Evolutionary conservation across 1,139 yeast genomes (phyloP).

Genomic region (Saccharomyces pastorianus): DNA sequence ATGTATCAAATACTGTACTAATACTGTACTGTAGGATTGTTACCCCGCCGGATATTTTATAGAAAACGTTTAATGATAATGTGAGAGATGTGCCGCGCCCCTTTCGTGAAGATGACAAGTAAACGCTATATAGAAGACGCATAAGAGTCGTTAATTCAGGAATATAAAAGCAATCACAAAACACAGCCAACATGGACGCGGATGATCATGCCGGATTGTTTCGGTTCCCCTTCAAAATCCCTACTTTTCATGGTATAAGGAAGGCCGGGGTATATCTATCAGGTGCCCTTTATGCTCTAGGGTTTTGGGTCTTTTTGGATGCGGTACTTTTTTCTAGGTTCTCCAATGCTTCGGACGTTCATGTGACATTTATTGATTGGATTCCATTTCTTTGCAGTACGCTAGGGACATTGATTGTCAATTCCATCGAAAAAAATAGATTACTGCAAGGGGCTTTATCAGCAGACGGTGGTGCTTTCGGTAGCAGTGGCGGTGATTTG

Average conservation of each 20-base stretch:
- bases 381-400: slow-evolving; percentile 84
- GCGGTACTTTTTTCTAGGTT: slow-evolving; percentile 80
- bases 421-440: slow-evolving; percentile 80
- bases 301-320: slow-evolving; percentile 84
- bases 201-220: slow-evolving; percentile 35
- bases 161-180: neutral
- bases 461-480: slow-evolving; percentile 39
- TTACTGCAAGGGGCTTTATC: slow-evolving; percentile 52
- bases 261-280: slow-evolving; percentile 48
- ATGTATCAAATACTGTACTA: too few relatives aligned
- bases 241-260: slow-evolving; percentile 63
- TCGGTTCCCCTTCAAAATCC: slow-evolving; percentile 50
- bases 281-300: slow-evolving; percentile 55
- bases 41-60: neutral
- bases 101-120: neutral
- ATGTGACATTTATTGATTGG: slow-evolving; percentile 91
- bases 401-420: slow-evolving; percentile 85
- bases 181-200: slow-evolving; percentile 12
- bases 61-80: neutral
- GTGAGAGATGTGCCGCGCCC: neutral
- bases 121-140: neutral
- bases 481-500: slow-evolving; percentile 28
- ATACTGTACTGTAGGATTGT: neutral
- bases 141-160: too few relatives aligned
- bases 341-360: slow-evolving; percentile 77